A percentile compares a stretch with the other conserved stretches of the same genome.
These are phyloP conservation scores for Vitis cinerea DNA, from an alignment of 164 flowering plant species.

Conservation along the genomic window DNA sequence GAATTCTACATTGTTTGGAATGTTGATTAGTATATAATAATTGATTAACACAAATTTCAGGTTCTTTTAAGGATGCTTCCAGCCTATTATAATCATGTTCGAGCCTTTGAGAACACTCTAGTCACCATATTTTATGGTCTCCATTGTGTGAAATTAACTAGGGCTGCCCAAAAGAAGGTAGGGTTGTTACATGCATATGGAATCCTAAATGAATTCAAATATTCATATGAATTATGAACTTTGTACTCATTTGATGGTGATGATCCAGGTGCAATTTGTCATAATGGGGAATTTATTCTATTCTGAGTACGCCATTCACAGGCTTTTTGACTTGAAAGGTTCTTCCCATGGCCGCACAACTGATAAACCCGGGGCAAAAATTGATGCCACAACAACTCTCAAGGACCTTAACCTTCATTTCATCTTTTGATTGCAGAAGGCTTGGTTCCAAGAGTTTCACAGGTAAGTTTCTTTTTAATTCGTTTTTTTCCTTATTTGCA, in stretches of 20 bases:
- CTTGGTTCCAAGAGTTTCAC: conserved; percentile 55
- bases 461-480: conserved; percentile 28
- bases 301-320: conserved; percentile 45
- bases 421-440: conserved; percentile 41
- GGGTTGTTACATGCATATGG: neutral
- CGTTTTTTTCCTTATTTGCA: neutral
- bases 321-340: conserved; percentile 66
- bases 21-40: no score
- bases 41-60: conserved; percentile 25
- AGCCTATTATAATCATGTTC: conserved; percentile 81
- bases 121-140: conserved; percentile 87
- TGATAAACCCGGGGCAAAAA: conserved; percentile 44
- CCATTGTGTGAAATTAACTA: conserved; percentile 83
- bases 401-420: conserved; percentile 62
- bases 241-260: neutral
- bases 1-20: no score
- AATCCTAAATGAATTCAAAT: no score
- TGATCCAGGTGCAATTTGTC: conserved; percentile 51
- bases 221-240: neutral
- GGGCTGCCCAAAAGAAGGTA: conserved; percentile 79
- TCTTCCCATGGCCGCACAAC: conserved; percentile 61
- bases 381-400: conserved; percentile 52
- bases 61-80: conserved; percentile 86
- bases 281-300: conserved; percentile 67
- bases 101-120: conserved; percentile 77